Base-by-base conservation (phyloP, 2,329 filamentous ascomycete species). In the Colletotrichum orchidophilum region DNA sequence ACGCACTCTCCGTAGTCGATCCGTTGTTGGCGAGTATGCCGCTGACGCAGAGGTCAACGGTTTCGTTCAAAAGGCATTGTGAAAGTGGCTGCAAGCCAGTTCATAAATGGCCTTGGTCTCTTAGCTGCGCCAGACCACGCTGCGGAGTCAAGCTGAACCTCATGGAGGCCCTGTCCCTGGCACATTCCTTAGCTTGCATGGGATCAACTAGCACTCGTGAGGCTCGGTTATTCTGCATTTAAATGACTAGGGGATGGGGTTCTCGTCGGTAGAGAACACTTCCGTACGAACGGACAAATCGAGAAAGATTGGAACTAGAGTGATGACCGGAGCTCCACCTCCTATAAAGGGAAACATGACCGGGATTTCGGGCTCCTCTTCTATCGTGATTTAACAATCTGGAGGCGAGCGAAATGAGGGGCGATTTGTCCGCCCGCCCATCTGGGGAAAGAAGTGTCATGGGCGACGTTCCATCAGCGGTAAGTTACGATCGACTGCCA, bases 81-180 rank as follows among this genome's bases (percentile, higher is more conserved):
- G 46, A 53, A 33, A 49, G 69, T 50, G 64, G 64, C 64, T 59
- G 64, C 58, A 59, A 18, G 29, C 33, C 42, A 59, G 69, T 54
- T 60, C 46, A 61, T 70, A 63, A 71, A 71, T 59, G 65, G n/a
- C 46, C 31, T 35, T 62, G 9, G 35, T 31, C 42, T n/a, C 31
- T 15, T 6, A 35, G 8, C 24, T 15, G 18, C n/a, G 21, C 67
- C 55, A 55, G 50, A 29, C 68, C 58, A 57, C 35, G 24, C 26
- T 53, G 27, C 29, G 63, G 67, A 50, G 57, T 50, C 50, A 62
- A 61, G 57, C 26, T 42, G n/a, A 62, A 9, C 33, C 54, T 52
- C 26, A n/a, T 33, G n/a, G 29, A 52, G 39, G 57, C 63, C 67
- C 63, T 67, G 67, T 35, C 67, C 55, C 55, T 67, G 63, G 11